phyloP scores from a whole-genome alignment of 2,329 filamentous ascomycete species.

The Aspergillus jensenii region DNA sequence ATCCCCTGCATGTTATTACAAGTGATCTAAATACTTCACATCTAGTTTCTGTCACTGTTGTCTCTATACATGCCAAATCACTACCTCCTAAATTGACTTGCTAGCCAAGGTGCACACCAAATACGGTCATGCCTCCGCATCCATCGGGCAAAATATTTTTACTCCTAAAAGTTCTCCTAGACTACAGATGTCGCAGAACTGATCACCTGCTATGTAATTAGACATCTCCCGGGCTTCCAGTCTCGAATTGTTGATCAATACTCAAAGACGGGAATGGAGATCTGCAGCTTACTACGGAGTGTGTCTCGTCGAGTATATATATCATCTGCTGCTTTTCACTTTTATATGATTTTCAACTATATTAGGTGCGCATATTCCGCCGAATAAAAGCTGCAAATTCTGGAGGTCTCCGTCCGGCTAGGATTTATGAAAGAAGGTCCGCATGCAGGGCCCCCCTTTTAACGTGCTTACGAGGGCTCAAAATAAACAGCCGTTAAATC shows the following conservation, averaged over 20 bases:
- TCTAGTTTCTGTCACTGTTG: neutral
- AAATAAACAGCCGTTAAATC: neutral
- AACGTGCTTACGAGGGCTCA: neutral
- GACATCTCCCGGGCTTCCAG: too few relatives aligned
- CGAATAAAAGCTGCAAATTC: neutral
- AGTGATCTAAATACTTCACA: neutral
- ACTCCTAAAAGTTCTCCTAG: too few relatives aligned
- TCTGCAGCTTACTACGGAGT: too few relatives aligned
- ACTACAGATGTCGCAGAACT: too few relatives aligned
- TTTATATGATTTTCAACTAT: neutral
- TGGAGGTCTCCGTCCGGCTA: neutral
- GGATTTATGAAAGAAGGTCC: neutral
- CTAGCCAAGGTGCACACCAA: too few relatives aligned
- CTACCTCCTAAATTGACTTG: too few relatives aligned
- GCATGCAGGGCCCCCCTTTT: neutral
- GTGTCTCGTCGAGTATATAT: neutral
- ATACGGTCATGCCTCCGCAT: too few relatives aligned
- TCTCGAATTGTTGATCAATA: too few relatives aligned
- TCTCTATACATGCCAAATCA: neutral
- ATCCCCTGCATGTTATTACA: neutral
- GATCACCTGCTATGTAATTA: too few relatives aligned
- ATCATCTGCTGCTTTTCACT: neutral
- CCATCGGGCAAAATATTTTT: too few relatives aligned
- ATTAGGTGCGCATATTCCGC: neutral
- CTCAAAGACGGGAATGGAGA: too few relatives aligned